phyloP scores from a whole-genome alignment of 371 early-diverging fungal genomes.

The Mucor lusitanicus region DNA sequence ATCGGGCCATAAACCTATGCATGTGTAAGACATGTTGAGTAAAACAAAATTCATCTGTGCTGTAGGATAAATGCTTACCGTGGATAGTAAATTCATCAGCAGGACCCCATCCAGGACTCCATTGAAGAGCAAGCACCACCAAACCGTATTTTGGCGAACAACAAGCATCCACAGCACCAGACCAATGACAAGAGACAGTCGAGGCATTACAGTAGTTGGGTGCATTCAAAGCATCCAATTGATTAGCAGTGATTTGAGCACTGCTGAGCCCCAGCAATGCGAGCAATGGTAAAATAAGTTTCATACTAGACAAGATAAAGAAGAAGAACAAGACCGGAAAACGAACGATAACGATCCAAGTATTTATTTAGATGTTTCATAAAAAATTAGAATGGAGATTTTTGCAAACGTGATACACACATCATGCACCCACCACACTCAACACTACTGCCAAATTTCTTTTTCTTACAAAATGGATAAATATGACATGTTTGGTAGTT shows the following conservation, averaged over 20 bases:
- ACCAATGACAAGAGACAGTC: constrained; percentile 46
- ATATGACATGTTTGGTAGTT: background rate
- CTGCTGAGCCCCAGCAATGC: background rate
- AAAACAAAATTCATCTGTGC: too few species aligned
- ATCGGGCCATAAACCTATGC: constrained; percentile 50
- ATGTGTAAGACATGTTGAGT: background rate
- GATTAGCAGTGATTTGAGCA: constrained; percentile 3
- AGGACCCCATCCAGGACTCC: constrained; percentile 49
- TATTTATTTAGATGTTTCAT: background rate
- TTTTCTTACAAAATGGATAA: background rate
- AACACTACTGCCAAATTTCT: background rate
- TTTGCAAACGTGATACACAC: background rate
- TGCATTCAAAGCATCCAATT: background rate
- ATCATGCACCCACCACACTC: too few species aligned
- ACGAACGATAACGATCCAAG: background rate
- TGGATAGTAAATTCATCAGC: constrained; percentile 54
- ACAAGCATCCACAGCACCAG: constrained; percentile 52
- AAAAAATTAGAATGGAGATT: background rate
- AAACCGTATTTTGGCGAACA: constrained; percentile 73
- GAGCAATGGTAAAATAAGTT: constrained; percentile 1
- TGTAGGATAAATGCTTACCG: constrained; percentile 35
- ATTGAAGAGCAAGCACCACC: constrained; percentile 60
- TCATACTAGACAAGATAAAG: background rate
- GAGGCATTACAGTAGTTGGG: constrained; percentile 2
- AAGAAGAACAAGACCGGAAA: constrained; percentile 1